Base-by-base conservation (phyloP, 2,329 filamentous ascomycete species). In the Fonsecaea pugnacius region DNA sequence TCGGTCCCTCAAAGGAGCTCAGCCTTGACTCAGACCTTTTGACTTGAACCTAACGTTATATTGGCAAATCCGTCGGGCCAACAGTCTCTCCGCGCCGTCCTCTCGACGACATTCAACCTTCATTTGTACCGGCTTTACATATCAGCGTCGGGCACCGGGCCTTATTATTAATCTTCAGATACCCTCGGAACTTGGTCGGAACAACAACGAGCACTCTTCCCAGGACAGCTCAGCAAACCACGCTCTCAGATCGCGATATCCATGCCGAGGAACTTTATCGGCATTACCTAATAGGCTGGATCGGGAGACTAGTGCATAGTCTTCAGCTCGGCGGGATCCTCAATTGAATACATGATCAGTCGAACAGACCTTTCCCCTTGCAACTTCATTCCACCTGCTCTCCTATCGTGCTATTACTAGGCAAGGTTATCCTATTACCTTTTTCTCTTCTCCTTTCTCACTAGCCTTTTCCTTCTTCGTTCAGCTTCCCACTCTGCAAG, bases 1-100 rank as follows among this genome's bases (percentile, higher is more conserved):
- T 14, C 24, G 21, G 43, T 18, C n/a, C n/a, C 2, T 43, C 9
- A 24, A 48, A n/a, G 38, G 40, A 21, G n/a, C 2, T 24, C 43
- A 24, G 43, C 21, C 43, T 24, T 24, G 43, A 48, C 24, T 24
- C 43, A 48, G 43, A 48, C 14, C 43, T 12, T 18, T 12, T 10
- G 18, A 27, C 3, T 8, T 24, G 9, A 12, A 16, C 55, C n/a
- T 59, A 59, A 59, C 57, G 57, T 36, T 48, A 52, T 32, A 30
- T 21, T 24, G 21, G 32, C 18, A 52, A 16, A 5, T n/a, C 33
- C 18, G 43, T 14, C 57, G 57, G 57, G 4, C 32, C n/a, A 48
- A 59, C n/a, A 52, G n/a, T 59, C 50, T 2, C n/a, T 30, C 57
- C 57, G 57, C 21, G 18, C 24, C 46, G 33, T 46, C 57, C 46